Evolutionary conservation across 1,284 basidiomycete genomes (phyloP).

Genomic region (Gomphus bonarii): DNA sequence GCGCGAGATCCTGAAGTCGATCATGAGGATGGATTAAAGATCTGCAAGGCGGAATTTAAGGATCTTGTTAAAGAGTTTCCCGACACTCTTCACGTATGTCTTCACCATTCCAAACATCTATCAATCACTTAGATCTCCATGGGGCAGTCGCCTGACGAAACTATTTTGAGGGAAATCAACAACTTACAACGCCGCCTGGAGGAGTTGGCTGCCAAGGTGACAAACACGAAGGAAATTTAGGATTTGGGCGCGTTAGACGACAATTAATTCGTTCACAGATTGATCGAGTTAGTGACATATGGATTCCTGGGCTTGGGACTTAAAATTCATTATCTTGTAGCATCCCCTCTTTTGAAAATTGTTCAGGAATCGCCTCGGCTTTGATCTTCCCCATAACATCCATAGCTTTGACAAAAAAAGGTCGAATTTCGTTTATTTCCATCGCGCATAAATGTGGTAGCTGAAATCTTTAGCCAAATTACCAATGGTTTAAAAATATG

Average conservation of each 20-base stretch:
- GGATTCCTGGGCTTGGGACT: neutral
- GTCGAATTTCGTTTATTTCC: constrained; percentile 88
- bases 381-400: constrained; percentile 35
- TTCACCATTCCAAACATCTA: constrained; percentile 4
- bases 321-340: neutral
- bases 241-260: neutral
- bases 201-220: constrained; percentile 41
- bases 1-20: constrained; percentile 53
- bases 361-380: constrained; percentile 4
- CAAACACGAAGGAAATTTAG: constrained; percentile 13
- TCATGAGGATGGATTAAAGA: constrained; percentile 52
- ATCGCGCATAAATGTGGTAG: constrained; percentile 79
- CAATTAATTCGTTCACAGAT: neutral
- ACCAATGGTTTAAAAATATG: neutral
- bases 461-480: constrained; percentile 30
- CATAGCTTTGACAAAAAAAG: constrained; percentile 83
- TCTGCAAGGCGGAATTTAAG: constrained; percentile 66
- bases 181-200: constrained; percentile 49
- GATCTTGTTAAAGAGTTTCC: constrained; percentile 74
- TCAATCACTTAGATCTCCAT: constrained; percentile 4
- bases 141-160: constrained; percentile 57
- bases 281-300: neutral
- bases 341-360: neutral
- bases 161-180: constrained; percentile 56
- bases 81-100: constrained; percentile 55